These are phyloP conservation scores for Kodamaea arcana DNA, from an alignment of 1,139 yeast genomes.

Conservation along the genomic window DNA sequence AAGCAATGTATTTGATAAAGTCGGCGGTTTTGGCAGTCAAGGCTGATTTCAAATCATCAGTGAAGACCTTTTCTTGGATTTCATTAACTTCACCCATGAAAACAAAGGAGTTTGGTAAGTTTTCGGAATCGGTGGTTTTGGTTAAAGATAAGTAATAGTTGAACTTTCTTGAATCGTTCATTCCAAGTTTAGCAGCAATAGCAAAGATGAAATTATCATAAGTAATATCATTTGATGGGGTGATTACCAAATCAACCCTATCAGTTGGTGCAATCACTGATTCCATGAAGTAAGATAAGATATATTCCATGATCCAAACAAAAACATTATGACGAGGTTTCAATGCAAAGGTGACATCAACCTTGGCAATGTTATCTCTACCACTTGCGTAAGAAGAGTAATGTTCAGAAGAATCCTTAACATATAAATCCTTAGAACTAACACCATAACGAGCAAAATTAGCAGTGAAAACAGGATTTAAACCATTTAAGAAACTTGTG, in stretches of 20 bases:
- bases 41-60: constrained; percentile 45
- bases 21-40: constrained; percentile 51
- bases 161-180: constrained; percentile 71
- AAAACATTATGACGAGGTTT: constrained; percentile 79
- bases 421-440: constrained; percentile 41
- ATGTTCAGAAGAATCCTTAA: constrained; percentile 68
- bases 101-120: constrained; percentile 71
- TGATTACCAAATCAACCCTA: constrained; percentile 56
- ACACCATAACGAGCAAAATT: constrained; percentile 85
- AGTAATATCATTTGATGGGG: constrained; percentile 52
- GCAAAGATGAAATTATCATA: constrained; percentile 74
- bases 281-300: constrained; percentile 52
- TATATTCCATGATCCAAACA: constrained; percentile 54
- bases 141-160: constrained; percentile 84
- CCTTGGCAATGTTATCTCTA: constrained; percentile 66
- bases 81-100: constrained; percentile 89
- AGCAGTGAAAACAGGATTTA: constrained; percentile 45
- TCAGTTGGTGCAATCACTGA: constrained; percentile 54
- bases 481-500: constrained; percentile 42
- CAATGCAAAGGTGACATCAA: constrained; percentile 60
- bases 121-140: constrained; percentile 66
- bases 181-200: constrained; percentile 76
- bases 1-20: constrained; percentile 61
- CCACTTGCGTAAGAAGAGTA: constrained; percentile 86
- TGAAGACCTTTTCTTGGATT: constrained; percentile 61